phyloP scores from a whole-genome alignment of 768 basidiomycete genomes.

The Suillus cothurnatus region DNA sequence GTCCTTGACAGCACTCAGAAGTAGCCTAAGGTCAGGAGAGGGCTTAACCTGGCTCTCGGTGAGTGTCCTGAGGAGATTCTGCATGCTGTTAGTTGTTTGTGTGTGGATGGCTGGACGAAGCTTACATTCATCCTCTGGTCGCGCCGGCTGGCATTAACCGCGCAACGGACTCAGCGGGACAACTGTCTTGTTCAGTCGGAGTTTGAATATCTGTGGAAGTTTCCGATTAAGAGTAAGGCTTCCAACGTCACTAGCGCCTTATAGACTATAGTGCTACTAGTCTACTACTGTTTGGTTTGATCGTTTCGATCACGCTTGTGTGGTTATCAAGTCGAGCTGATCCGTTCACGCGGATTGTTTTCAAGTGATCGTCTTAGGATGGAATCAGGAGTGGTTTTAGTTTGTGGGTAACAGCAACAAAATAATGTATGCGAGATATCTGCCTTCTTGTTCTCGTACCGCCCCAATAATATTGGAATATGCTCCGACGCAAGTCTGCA shows the following conservation, averaged over 20 bases:
- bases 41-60: constrained; percentile 74
- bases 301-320: constrained; percentile 84
- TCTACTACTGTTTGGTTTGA: constrained; percentile 79
- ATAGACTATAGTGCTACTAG: constrained; percentile 34
- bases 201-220: constrained; percentile 8
- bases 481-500: no score
- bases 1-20: constrained; percentile 86
- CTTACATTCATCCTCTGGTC: constrained; percentile 43
- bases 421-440: not conserved
- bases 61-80: constrained; percentile 92
- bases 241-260: constrained; percentile 36
- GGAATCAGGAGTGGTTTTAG: no score
- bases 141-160: constrained; percentile 19
- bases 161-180: constrained; percentile 22
- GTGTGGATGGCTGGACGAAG: constrained; percentile 12
- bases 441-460: not conserved
- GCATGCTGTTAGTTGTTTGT: constrained; percentile 10
- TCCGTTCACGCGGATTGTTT: no score
- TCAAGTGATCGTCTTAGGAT: constrained; percentile 37
- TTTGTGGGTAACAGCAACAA: not conserved
- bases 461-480: no score
- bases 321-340: constrained; percentile 66
- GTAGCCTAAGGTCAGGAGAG: constrained; percentile 72
- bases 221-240: constrained; percentile 45
- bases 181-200: constrained; percentile 31